phyloP scores from a whole-genome alignment of 2,329 filamentous ascomycete genomes.

The Sporothrix inflata region DNA sequence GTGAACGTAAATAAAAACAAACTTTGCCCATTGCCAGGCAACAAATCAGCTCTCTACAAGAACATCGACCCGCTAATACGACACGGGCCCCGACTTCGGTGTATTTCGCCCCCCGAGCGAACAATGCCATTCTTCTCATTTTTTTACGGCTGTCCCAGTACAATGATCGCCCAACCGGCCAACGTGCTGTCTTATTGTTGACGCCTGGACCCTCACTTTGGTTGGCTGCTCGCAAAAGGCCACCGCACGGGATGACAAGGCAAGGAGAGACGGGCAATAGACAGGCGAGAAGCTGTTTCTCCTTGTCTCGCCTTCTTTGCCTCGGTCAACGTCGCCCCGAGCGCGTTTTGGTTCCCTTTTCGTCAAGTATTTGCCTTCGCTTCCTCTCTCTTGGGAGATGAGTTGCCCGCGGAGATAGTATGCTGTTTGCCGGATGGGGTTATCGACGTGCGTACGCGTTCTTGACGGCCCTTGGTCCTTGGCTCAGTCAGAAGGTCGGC shows the following conservation, averaged over 20 bases:
- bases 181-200: not conserved
- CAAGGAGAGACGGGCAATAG: not conserved
- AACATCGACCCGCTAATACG: not conserved
- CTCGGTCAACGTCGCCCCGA: not conserved
- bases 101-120: not conserved
- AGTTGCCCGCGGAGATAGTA: too few relatives aligned
- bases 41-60: not conserved
- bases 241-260: not conserved
- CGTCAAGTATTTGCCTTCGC: not conserved
- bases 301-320: not conserved
- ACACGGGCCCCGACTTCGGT: not conserved
- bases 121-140: not conserved
- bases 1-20: too few relatives aligned
- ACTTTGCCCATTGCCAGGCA: not conserved
- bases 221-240: too few relatives aligned
- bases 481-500: too few relatives aligned
- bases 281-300: not conserved
- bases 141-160: slow-evolving; percentile 4
- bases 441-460: too few relatives aligned
- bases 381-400: too few relatives aligned
- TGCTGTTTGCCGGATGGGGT: too few relatives aligned
- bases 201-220: too few relatives aligned
- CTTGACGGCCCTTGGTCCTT: too few relatives aligned
- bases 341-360: slow-evolving; percentile 21
- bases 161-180: not conserved